phyloP scores from a whole-genome alignment of 139 green algal species.

The Nannochloris sp. region DNA sequence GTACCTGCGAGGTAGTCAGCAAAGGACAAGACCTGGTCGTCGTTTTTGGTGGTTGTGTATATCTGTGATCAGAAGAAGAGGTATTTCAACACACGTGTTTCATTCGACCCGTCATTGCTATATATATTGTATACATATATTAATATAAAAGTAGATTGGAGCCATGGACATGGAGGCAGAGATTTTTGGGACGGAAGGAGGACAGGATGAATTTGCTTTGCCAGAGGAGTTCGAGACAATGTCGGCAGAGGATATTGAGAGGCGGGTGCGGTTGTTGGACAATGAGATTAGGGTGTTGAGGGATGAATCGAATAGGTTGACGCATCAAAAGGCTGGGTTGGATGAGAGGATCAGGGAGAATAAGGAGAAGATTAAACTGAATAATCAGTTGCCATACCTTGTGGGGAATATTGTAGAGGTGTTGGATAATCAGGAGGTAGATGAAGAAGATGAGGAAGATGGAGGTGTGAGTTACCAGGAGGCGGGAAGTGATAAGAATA shows the following conservation, averaged over 20 bases:
- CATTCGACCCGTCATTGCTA: no score
- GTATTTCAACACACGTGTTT: no score
- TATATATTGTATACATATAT: no score
- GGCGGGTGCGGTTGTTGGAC: slow-evolving; percentile 73
- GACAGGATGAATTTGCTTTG: slow-evolving; percentile 44
- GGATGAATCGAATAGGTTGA: slow-evolving; percentile 82
- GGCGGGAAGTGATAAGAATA: slow-evolving; percentile 70
- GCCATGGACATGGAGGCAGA: slow-evolving; percentile 18
- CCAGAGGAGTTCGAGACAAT: slow-evolving; percentile 83
- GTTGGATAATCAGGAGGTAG: slow-evolving; percentile 84
- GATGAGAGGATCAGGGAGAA: slow-evolving; percentile 84
- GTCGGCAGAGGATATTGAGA: slow-evolving; percentile 74
- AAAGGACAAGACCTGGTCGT: no score
- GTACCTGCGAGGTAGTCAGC: no score
- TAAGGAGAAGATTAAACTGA: slow-evolving; percentile 97
- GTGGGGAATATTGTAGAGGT: slow-evolving; percentile 97
- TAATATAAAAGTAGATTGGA: no score
- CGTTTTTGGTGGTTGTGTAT: no score
- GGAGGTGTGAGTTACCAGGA: slow-evolving; percentile 70
- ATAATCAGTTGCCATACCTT: slow-evolving; percentile 98
- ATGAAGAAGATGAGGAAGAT: slow-evolving; percentile 70
- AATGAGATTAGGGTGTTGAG: slow-evolving; percentile 96
- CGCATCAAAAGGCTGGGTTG: slow-evolving; percentile 65
- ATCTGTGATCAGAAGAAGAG: no score
- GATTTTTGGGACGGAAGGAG: slow-evolving; percentile 25